Base-by-base conservation (phyloP, 331 rosid genomes). In the Rhamnella rubrinervis region DNA sequence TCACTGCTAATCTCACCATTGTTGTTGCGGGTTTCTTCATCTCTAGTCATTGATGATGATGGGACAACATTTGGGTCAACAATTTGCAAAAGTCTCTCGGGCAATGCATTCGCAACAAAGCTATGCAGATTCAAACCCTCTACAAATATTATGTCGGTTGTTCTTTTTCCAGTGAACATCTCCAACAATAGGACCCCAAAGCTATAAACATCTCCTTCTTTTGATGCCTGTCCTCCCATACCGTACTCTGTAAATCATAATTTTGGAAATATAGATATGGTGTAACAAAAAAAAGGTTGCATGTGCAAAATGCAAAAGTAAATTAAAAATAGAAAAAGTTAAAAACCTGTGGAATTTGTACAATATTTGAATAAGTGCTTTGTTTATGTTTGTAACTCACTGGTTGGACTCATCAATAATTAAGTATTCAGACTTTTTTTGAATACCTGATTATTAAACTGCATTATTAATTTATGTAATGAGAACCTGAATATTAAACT, bases 141-240 rank as follows among this genome's bases (percentile, higher is more conserved):
- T 60, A 61, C 63, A 66, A 85, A 87, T 75, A 67, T 79, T 59
- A 73, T 77, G 53, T 23, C 23, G 23, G 23, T 23, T 23, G 23
- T 23, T 23, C 23, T 23, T 23, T 23, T 23, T 23, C 23, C 80
- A 2, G 60, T 74, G 67, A 87, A 76, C 64, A 80, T 65, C 79
- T 82, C 82, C 50, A 85, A 59, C 15, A 82, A 41, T n/a, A 85
- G 65, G n/a, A 82, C 80, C 41, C 90, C 83, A 15, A 67, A 87
- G 40, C 88, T 76, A 39, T 78, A 82, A 23, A 74, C 75, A 35
- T 85, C 90, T 6, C 90, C 85, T 2, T 37, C 20, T 6, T 53
- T 78, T 19, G 93, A 85, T 53, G 82, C 75, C 65, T 74, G 70
- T 14, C 53, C 69, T 2, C 88, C 76, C 1, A 11, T 0, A 23